Evolutionary conservation across 129 eudicot species (phyloP).

Genomic region (Saposhnikovia divaricata): DNA sequence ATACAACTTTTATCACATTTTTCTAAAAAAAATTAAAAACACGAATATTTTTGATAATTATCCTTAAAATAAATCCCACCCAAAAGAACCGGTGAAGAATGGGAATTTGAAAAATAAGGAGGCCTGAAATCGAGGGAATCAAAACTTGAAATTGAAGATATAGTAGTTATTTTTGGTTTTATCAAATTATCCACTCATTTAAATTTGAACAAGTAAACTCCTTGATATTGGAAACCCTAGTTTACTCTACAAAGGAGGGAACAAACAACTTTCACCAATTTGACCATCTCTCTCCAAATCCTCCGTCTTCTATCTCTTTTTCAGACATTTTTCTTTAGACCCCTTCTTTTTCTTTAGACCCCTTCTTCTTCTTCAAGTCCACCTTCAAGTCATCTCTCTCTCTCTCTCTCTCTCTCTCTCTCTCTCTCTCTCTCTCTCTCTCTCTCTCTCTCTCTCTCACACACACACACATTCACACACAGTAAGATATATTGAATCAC

Average conservation of each 20-base stretch:
- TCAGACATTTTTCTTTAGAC: neutral
- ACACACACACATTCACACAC: neutral
- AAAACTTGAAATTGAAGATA: neutral
- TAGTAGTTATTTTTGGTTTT: slow-evolving; percentile 2
- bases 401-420: too few species aligned
- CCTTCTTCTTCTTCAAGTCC: neutral
- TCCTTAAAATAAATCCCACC: neutral
- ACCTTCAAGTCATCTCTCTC: slow-evolving; percentile 1
- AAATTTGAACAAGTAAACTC: neutral
- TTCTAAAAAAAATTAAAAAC: too few species aligned
- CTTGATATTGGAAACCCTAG: neutral
- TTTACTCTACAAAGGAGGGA: neutral
- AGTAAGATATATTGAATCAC: neutral
- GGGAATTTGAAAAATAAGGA: neutral
- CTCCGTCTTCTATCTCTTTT: neutral
- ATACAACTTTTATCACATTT: too few species aligned
- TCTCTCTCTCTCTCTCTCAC: neutral
- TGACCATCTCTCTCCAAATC: neutral
- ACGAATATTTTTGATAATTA: too few species aligned
- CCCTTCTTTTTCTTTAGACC: neutral
- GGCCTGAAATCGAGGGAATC: neutral
- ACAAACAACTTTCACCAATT: slow-evolving; percentile 1
- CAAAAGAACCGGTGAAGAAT: neutral
- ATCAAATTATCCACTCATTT: neutral
- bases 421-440: neutral